Conservation (phyloP, 2,329 filamentous ascomycete species). For the Aspergillus ibericus region DNA sequence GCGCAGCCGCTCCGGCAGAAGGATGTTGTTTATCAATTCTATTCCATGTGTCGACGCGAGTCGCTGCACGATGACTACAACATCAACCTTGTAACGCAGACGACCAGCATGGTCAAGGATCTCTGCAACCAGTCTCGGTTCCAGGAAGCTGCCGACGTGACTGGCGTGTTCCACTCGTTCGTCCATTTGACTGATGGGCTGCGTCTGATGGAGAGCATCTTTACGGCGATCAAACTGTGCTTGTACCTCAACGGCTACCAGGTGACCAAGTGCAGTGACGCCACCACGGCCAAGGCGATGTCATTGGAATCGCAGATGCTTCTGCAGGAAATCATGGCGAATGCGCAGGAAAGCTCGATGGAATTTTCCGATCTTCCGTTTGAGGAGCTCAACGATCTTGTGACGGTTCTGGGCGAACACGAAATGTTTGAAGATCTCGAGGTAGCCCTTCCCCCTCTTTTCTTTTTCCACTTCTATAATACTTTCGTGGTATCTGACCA, state of each 20-base stretch:
- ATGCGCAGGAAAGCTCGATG: slow-evolving; percentile 30
- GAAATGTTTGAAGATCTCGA: slow-evolving; percentile 41
- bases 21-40: slow-evolving; percentile 34
- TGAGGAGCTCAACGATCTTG: slow-evolving; percentile 37
- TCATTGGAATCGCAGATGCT: slow-evolving; percentile 34
- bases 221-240: slow-evolving; percentile 39
- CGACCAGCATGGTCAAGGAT: slow-evolving; percentile 29
- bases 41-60: slow-evolving; percentile 34
- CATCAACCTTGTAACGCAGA: slow-evolving; percentile 31
- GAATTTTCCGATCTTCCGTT: slow-evolving; percentile 39
- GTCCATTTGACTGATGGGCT: slow-evolving; percentile 36
- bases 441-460: slow-evolving; percentile 14
- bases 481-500: background rate
- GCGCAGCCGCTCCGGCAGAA: slow-evolving; percentile 24
- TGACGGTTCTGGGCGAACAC: slow-evolving; percentile 39
- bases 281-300: slow-evolving; percentile 32
- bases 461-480: too few species aligned
- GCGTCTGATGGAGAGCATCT: slow-evolving; percentile 33
- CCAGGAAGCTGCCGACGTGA: slow-evolving; percentile 36
- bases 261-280: slow-evolving; percentile 29
- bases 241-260: slow-evolving; percentile 37
- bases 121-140: slow-evolving; percentile 32
- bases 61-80: slow-evolving; percentile 31
- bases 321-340: slow-evolving; percentile 34
- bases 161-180: slow-evolving; percentile 36